These are phyloP conservation scores for Fusarium nygamai DNA, from an alignment of 2,329 filamentous ascomycete species.

Conservation along the genomic window DNA sequence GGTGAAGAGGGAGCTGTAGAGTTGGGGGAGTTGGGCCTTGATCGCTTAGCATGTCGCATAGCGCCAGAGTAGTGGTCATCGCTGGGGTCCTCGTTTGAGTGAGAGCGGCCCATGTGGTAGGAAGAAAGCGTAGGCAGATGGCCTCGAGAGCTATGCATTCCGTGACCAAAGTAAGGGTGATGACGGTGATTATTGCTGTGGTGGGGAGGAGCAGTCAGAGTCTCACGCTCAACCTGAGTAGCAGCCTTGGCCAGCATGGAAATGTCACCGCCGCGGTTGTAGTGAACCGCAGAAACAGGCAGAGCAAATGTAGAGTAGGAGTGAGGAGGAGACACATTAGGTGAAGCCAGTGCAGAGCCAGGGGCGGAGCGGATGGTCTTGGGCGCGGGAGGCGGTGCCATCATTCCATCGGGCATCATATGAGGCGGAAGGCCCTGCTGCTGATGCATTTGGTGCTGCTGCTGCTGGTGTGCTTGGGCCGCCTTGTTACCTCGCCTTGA, in stretches of 20 bases:
- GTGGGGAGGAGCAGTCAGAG: conserved; percentile 52
- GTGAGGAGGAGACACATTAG: conserved; percentile 94
- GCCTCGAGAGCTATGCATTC: conserved; percentile 61
- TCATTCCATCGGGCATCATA: conserved; percentile 71
- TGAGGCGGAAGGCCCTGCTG: conserved; percentile 54
- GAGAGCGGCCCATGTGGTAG: conserved; percentile 94
- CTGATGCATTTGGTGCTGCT: conserved; percentile 50
- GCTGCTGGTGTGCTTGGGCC: conserved; percentile 55
- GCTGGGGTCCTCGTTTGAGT: conserved; percentile 80
- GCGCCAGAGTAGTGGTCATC: conserved; percentile 79
- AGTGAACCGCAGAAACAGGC: conserved; percentile 60
- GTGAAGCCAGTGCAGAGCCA: conserved; percentile 86
- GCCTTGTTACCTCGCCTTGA: conserved; percentile 91
- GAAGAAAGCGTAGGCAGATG: conserved; percentile 81
- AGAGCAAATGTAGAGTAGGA: conserved; percentile 79
- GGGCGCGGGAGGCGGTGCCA: conserved; percentile 78
- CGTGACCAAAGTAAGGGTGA: conserved; percentile 64
- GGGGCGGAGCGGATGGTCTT: conserved; percentile 90
- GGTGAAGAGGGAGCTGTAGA: conserved; percentile 96
- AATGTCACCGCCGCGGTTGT: conserved; percentile 63
- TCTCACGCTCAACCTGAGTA: conserved; percentile 70
- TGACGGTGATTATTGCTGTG: conserved; percentile 58
- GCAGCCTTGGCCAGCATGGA: conserved; percentile 70
- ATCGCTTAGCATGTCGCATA: conserved; percentile 83
- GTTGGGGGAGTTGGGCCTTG: conserved; percentile 91